Evolutionary conservation across 768 basidiomycete species (phyloP), one percentile per base, ranked within the genome.

Genomic region (Paxillus ammoniavirescens): DNA sequence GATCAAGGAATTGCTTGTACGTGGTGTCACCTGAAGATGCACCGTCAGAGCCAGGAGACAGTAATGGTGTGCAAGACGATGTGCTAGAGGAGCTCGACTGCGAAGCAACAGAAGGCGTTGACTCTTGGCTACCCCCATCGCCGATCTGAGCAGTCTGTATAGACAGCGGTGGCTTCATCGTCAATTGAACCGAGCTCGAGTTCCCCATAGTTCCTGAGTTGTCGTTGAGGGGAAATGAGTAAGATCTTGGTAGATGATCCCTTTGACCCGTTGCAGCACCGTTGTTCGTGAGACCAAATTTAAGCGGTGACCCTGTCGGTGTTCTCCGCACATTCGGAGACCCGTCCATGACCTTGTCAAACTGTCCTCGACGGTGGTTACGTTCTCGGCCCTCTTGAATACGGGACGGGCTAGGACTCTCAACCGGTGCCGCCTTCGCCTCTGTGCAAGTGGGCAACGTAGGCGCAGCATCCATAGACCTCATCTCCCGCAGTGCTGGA

Each of bases 1-100:
- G 82, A 68, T 82, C 81, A 53, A 91, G 65, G 55, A 91, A 82
- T 54, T 81, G 77, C 55, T 74, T 76, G 63, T 89, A 89, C 56
- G 75, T 75, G 56, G 78, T 76, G 21, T 75, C 62, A 36, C 46
- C 57, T 40, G 56, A 56, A 9, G 31, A 47, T 38, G 28, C 40
- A 42, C 41, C 44, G 44, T 64, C 64, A 36, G 74, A 72, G 5
- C 65, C 65, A 12, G 79, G 77, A 21, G 80, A 78, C 2, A 73
- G 67, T 14, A 75, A 72, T 4, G 73, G 67, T 30, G 78, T 75
- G 49, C 68, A 59, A 17, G 79, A 78, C 26, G 77, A 76, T 12
- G 77, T 73, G 52, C 74, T 63, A 40, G 78, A 79, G 12, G 77
- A 77, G 43, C 70, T 71, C 49, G 72, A 71, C 12, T 76, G 73